Percentiles rank a stretch among this genome's conserved stretches.
Evolutionary conservation across 2,329 filamentous ascomycete genomes (phyloP).

Genomic region (Pseudogymnoascus sp.): DNA sequence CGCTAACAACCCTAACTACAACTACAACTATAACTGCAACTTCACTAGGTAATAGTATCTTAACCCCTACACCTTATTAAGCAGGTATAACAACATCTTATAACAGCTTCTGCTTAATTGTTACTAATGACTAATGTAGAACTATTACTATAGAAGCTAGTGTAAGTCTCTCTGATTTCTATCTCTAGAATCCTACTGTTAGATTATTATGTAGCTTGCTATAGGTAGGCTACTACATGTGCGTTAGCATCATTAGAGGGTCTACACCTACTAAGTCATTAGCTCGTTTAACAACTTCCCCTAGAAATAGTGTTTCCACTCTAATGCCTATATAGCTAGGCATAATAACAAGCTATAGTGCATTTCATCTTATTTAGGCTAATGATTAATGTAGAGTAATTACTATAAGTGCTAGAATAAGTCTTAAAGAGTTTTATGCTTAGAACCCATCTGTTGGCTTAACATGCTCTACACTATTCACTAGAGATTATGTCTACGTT

Average conservation of each 20-base stretch:
- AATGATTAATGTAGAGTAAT: slow-evolving; percentile 1
- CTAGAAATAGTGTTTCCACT: background rate
- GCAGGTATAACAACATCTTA: background rate
- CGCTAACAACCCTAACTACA: background rate
- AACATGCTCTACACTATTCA: background rate
- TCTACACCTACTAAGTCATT: background rate
- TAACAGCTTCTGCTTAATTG: background rate
- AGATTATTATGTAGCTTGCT: background rate
- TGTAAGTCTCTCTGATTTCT: background rate
- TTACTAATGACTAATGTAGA: background rate
- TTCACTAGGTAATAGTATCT: background rate
- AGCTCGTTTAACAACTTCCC: background rate
- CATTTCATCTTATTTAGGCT: background rate
- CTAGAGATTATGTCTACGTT: background rate
- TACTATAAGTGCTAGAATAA: background rate
- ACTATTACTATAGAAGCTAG: background rate
- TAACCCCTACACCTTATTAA: background rate
- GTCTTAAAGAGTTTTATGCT: background rate
- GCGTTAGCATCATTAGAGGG: background rate
- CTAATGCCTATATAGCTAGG: slow-evolving; percentile 16
- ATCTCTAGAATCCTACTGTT: background rate
- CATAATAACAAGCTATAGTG: background rate
- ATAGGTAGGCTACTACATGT: background rate
- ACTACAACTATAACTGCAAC: background rate
- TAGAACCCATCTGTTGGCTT: slow-evolving; percentile 3